These are phyloP conservation scores for Colletotrichum cereale DNA, from an alignment of 2,329 filamentous ascomycete species.

Conservation along the genomic window DNA sequence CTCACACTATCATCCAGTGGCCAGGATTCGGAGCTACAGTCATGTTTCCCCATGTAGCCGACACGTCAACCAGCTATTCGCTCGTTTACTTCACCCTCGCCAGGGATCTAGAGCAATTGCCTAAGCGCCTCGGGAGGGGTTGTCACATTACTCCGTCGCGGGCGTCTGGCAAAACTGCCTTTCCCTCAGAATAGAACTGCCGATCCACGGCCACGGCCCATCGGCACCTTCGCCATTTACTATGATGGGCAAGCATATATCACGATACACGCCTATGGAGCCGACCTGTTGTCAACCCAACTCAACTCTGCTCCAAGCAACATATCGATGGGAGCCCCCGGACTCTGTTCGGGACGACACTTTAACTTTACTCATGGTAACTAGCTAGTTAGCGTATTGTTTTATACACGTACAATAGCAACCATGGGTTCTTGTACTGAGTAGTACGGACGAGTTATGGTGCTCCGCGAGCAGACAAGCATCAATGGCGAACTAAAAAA, in stretches of 20 bases:
- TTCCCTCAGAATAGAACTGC: conserved; percentile 23
- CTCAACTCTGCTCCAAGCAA: conserved; percentile 1
- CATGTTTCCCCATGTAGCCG: conserved; percentile 19
- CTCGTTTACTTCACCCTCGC: conserved; percentile 7
- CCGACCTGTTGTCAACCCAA: conserved; percentile 1
- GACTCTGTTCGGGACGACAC: conserved; percentile 13
- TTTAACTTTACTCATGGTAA: conserved; percentile 10
- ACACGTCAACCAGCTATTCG: conserved; percentile 15
- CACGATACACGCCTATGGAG: neutral
- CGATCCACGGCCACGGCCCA: conserved; percentile 18
- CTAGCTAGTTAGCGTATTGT: conserved; percentile 1
- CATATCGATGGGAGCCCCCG: neutral
- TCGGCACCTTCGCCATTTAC: conserved; percentile 2
- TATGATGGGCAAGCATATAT: conserved; percentile 2
- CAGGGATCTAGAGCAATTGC: conserved; percentile 11
- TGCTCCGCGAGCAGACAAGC: conserved; percentile 11
- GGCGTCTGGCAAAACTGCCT: conserved; percentile 16
- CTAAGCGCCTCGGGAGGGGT: conserved; percentile 24
- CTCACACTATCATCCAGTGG: conserved; percentile 9
- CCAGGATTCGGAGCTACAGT: conserved; percentile 23
- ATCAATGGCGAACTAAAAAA: neutral
- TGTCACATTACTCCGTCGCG: conserved; percentile 26
- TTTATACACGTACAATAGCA: conserved; percentile 2
- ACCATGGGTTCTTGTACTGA: conserved; percentile 17
- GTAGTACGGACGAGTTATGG: conserved; percentile 6